phyloP scores from a whole-genome alignment of 2,329 filamentous ascomycete genomes.

The Talaromyces rugulosus region DNA sequence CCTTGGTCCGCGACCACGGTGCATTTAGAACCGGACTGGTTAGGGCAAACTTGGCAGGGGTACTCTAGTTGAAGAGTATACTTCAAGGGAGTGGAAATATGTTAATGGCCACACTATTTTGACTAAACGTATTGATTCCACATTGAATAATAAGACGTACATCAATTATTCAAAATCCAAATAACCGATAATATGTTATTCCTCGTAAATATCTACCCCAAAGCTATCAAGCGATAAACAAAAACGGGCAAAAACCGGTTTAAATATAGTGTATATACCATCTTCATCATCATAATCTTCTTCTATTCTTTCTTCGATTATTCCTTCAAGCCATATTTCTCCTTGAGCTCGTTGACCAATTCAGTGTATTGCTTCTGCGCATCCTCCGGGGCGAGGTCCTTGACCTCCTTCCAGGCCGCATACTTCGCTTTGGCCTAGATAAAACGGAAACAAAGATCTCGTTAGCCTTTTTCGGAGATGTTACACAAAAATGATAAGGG shows the following conservation, averaged over 20 bases:
- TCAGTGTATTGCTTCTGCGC: conserved; percentile 75
- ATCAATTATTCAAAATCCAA: too few relatives aligned
- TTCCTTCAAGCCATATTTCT: conserved; percentile 50
- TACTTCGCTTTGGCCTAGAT: conserved; percentile 77
- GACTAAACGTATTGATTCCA: too few relatives aligned
- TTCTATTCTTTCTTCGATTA: not conserved
- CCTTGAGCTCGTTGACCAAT: conserved; percentile 68
- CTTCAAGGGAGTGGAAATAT: too few relatives aligned
- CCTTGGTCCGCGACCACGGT: conserved; percentile 71
- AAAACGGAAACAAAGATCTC: too few relatives aligned
- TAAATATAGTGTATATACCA: not conserved
- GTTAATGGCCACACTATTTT: too few relatives aligned
- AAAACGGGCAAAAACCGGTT: too few relatives aligned
- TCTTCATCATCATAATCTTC: not conserved
- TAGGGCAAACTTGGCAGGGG: conserved; percentile 39
- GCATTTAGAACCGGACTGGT: conserved; percentile 61
- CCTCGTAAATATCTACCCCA: not conserved
- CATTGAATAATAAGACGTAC: too few relatives aligned
- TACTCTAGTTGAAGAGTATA: not conserved
- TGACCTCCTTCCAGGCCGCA: conserved; percentile 67
- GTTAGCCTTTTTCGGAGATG: too few relatives aligned
- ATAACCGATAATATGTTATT: not conserved
- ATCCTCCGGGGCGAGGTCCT: conserved; percentile 51
- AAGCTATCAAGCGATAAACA: too few relatives aligned
- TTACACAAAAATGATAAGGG: too few relatives aligned